Conservation (phyloP, 2,329 filamentous ascomycete genomes). For the Aspergillus neoniger region DNA sequence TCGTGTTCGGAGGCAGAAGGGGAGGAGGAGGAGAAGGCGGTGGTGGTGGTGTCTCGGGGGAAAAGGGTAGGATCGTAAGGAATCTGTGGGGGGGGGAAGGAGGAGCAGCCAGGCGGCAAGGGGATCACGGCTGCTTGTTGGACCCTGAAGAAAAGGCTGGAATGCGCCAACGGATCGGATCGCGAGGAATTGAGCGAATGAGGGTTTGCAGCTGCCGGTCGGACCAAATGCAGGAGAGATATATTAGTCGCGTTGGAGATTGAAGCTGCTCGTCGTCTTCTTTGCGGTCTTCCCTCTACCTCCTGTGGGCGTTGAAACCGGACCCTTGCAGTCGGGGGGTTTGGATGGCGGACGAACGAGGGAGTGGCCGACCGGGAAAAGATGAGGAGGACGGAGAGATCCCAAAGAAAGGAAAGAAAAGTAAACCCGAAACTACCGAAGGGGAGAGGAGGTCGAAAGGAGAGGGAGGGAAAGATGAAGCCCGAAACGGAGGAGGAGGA, state of each 20-base stretch:
- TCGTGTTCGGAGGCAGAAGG: slow-evolving; percentile 5
- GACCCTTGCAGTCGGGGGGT: background rate
- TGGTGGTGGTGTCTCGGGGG: background rate
- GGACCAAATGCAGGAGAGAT: background rate
- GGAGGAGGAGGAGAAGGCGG: slow-evolving; percentile 5
- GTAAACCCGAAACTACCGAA: too few species aligned
- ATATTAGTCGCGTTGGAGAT: background rate
- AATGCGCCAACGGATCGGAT: slow-evolving; percentile 17
- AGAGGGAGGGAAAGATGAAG: slow-evolving; percentile 1
- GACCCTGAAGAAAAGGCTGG: slow-evolving; percentile 18
- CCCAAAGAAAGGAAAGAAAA: background rate
- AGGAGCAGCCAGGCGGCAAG: slow-evolving; percentile 12
- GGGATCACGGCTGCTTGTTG: slow-evolving; percentile 12
- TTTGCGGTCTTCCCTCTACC: background rate
- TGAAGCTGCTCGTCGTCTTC: background rate
- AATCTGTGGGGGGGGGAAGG: slow-evolving; percentile 2
- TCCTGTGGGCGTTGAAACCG: background rate
- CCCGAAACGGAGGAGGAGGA: background rate
- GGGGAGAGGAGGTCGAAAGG: background rate
- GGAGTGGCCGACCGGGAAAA: slow-evolving; percentile 9
- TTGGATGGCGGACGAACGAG: background rate
- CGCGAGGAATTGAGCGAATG: background rate
- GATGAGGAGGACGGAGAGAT: slow-evolving; percentile 5
- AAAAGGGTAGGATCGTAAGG: background rate
- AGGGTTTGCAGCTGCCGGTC: background rate